A percentile compares a stretch with the other conserved stretches of the same genome.
Evolutionary conservation across 495 filamentous ascomycete genomes (phyloP).

Genomic region (Aspergillus saccharolyticus): DNA sequence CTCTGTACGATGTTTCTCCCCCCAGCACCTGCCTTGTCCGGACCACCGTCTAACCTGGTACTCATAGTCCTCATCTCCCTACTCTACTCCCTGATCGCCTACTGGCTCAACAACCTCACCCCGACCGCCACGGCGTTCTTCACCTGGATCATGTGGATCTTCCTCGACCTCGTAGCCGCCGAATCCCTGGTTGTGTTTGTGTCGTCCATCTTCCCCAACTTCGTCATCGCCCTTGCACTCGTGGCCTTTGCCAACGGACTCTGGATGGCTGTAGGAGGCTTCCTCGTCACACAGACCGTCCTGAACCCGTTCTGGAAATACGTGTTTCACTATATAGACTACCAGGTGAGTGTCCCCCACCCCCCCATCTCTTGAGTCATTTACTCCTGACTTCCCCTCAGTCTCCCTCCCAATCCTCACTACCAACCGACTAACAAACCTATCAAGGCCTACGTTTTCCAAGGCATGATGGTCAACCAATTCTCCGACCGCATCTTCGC

Average conservation of each 20-base stretch:
- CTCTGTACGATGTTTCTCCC: slow-evolving; percentile 47
- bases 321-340: slow-evolving; percentile 80
- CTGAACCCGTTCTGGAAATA: slow-evolving; percentile 82
- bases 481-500: slow-evolving; percentile 57
- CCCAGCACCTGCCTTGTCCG: not conserved
- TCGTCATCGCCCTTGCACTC: slow-evolving; percentile 69
- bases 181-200: slow-evolving; percentile 76
- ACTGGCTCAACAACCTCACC: slow-evolving; percentile 76
- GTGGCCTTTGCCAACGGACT: slow-evolving; percentile 79
- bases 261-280: slow-evolving; percentile 81
- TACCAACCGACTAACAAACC: not conserved
- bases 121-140: slow-evolving; percentile 62
- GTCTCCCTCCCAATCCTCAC: not conserved
- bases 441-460: slow-evolving; percentile 64
- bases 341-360: slow-evolving; percentile 44
- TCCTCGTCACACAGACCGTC: slow-evolving; percentile 64
- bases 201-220: slow-evolving; percentile 65
- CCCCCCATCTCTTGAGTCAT: not conserved
- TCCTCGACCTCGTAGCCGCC: slow-evolving; percentile 75
- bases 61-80: slow-evolving; percentile 58
- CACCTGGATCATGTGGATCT: slow-evolving; percentile 80
- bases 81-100: slow-evolving; percentile 67
- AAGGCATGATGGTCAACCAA: slow-evolving; percentile 89
- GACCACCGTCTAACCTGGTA: slow-evolving; percentile 5
- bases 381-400: not conserved